Evolutionary conservation across 768 basidiomycete genomes (phyloP).

Genomic region (Hypholoma sublateritium): DNA sequence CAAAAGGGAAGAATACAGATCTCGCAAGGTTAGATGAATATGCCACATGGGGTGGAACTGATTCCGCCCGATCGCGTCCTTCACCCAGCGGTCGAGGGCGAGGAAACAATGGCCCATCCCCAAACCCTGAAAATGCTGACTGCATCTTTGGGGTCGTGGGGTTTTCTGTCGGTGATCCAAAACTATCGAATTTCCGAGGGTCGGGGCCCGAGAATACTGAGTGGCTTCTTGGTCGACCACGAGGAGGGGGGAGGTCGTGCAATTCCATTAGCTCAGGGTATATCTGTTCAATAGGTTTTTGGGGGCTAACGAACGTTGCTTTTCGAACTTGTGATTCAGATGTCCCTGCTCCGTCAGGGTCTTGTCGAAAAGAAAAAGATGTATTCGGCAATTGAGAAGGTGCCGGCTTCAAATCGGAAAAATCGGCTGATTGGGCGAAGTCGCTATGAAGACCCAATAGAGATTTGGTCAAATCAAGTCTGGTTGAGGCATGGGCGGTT

Average conservation of each 20-base stretch:
- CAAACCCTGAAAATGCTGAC: slow-evolving; percentile 9
- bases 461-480: slow-evolving; percentile 42
- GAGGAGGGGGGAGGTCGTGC: slow-evolving; percentile 4
- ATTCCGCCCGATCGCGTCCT: slow-evolving; percentile 12
- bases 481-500: slow-evolving; percentile 52
- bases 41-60: slow-evolving; percentile 15
- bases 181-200: slow-evolving; percentile 10
- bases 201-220: slow-evolving; percentile 7
- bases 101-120: slow-evolving; percentile 21
- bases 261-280: background rate
- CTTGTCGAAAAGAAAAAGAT: background rate
- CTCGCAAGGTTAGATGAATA: slow-evolving; percentile 2
- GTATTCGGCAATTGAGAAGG: background rate
- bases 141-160: slow-evolving; percentile 1
- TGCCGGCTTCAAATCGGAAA: background rate
- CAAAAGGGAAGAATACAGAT: background rate
- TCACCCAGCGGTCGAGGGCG: slow-evolving; percentile 11
- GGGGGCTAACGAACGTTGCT: background rate
- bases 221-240: slow-evolving; percentile 7
- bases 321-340: background rate
- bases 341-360: background rate
- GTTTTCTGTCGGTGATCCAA: slow-evolving; percentile 1
- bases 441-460: slow-evolving; percentile 5
- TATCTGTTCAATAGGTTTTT: background rate
- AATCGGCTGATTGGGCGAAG: background rate